Percentiles rank a stretch among this genome's conserved stretches.
Evolutionary conservation across 2,329 filamentous ascomycete species (phyloP).

Genomic region (Calonectria pseudoturangicola): DNA sequence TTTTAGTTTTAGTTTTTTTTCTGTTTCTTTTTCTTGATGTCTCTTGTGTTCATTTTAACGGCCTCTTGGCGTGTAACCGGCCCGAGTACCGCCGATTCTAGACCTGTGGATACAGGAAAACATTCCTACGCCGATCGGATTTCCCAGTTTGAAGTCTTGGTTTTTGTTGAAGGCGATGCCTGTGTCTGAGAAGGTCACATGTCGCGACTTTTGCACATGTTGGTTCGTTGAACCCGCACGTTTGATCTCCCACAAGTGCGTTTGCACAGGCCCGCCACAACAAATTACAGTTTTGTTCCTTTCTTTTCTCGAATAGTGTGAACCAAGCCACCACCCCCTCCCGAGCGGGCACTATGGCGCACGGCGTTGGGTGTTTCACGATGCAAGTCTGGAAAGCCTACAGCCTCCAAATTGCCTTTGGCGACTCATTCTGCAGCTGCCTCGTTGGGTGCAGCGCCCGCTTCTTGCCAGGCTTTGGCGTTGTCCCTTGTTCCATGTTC

Average conservation of each 20-base stretch:
- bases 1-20: not conserved
- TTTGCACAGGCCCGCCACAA: not conserved
- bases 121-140: conserved; percentile 20
- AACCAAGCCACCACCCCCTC: conserved; percentile 22
- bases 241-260: not conserved
- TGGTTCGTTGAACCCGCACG: conserved; percentile 28
- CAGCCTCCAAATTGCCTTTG: conserved; percentile 28
- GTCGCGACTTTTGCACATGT: conserved; percentile 16
- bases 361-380: conserved; percentile 19
- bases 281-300: conserved; percentile 19
- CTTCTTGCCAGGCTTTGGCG: conserved; percentile 16
- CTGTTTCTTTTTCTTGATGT: conserved; percentile 6
- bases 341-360: conserved; percentile 26
- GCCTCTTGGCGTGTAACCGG: conserved; percentile 21
- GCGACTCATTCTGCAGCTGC: conserved; percentile 32
- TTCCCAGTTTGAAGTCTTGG: conserved; percentile 18
- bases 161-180: not conserved
- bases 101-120: conserved; percentile 26
- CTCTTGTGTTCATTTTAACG: conserved; percentile 6
- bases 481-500: conserved; percentile 19
- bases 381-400: conserved; percentile 1
- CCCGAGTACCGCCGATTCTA: conserved; percentile 33
- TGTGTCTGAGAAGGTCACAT: not conserved
- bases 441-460: conserved; percentile 17
- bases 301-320: conserved; percentile 30